These are phyloP conservation scores for Umbellularia californica DNA, from an alignment of 164 flowering plant species.

Conservation along the genomic window DNA sequence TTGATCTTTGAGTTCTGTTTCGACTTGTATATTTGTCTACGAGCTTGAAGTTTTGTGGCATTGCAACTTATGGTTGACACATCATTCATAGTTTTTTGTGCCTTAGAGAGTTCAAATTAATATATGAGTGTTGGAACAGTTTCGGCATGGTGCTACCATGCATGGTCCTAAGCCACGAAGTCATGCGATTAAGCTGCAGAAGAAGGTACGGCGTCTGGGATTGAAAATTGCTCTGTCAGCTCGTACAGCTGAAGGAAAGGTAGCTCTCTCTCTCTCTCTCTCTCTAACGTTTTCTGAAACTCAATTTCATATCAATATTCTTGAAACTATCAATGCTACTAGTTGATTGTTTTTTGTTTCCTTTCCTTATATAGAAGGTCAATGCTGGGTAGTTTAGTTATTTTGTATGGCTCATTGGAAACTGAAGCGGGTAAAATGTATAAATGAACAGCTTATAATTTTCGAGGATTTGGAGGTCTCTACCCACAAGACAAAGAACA, in stretches of 20 bases:
- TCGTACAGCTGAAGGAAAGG: conserved; percentile 96
- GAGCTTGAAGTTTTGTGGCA: neutral
- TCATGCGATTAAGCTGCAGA: conserved; percentile 88
- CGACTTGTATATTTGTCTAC: neutral
- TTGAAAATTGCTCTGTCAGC: conserved; percentile 87
- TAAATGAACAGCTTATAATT: conserved; percentile 55
- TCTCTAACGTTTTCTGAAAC: neutral
- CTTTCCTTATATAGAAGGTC: no score
- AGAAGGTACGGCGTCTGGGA: conserved; percentile 92
- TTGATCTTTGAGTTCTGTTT: neutral
- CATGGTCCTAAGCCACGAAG: conserved; percentile 98
- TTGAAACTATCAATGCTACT: neutral
- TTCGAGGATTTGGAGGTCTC: conserved; percentile 83
- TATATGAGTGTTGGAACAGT: conserved; percentile 42
- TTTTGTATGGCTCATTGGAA: neutral
- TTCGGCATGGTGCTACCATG: conserved; percentile 77
- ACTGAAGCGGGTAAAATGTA: neutral
- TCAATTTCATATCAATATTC: neutral
- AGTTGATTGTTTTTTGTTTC: no score
- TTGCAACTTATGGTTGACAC: neutral
- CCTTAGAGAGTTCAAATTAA: neutral
- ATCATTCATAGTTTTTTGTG: neutral
- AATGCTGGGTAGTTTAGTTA: neutral
- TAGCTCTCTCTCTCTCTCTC: conserved; percentile 23
- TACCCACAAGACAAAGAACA: conserved; percentile 90